Evolutionary conservation across 208 protist genomes (phyloP).

Genomic region (Trypanosoma vivax): DNA sequence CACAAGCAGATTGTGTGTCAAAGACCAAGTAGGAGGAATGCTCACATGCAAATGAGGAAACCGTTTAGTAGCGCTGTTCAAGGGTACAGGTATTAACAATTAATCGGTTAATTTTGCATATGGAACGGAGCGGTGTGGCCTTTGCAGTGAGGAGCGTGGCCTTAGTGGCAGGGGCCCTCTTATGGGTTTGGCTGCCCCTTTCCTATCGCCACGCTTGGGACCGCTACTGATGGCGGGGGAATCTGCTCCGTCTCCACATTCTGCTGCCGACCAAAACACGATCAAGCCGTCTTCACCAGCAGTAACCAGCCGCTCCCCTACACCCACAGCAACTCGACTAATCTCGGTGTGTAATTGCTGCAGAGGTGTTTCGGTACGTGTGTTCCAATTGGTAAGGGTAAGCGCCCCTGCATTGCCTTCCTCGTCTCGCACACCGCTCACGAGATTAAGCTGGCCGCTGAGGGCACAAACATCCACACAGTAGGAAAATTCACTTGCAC

Average conservation of each 20-base stretch:
- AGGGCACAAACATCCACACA: slow-evolving; percentile 71
- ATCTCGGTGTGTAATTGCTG: slow-evolving; percentile 52
- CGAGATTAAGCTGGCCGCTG: slow-evolving; percentile 32
- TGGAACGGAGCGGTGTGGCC: slow-evolving; percentile 8
- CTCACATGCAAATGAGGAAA: not conserved
- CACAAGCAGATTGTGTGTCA: too few species aligned
- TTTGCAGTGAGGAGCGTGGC: not conserved
- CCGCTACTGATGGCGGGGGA: not conserved
- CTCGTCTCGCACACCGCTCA: slow-evolving; percentile 62
- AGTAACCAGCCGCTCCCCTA: slow-evolving; percentile 67
- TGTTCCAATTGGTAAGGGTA: slow-evolving; percentile 38
- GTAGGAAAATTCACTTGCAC: slow-evolving; percentile 59
- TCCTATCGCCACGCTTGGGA: not conserved
- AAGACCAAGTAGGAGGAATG: not conserved
- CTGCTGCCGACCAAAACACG: slow-evolving; percentile 50
- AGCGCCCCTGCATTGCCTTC: slow-evolving; percentile 66
- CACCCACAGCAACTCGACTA: slow-evolving; percentile 55
- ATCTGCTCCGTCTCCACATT: not conserved
- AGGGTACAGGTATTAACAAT: not conserved
- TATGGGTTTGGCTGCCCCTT: slow-evolving; percentile 12
- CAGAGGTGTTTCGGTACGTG: slow-evolving; percentile 12
- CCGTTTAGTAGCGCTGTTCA: not conserved
- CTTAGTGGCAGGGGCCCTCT: slow-evolving; percentile 14
- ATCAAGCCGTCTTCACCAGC: slow-evolving; percentile 77
- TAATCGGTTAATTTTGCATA: slow-evolving; percentile 18